phyloP scores from a whole-genome alignment of 192 early-diverging fungal genomes.

The Piromyces sp. region DNA sequence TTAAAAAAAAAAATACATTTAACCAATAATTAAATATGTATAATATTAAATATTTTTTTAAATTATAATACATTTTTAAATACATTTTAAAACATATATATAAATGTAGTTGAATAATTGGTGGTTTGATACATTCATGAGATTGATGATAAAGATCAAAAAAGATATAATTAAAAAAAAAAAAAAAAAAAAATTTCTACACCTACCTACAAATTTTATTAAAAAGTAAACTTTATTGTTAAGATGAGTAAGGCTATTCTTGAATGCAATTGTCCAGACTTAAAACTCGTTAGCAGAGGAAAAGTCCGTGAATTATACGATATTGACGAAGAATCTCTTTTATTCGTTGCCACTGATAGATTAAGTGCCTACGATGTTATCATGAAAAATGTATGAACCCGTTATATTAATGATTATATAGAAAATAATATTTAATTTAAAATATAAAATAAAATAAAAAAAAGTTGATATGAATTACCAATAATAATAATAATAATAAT shows the following conservation, averaged over 20 bases:
- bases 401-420: too few species aligned
- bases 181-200: not conserved
- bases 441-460: not conserved
- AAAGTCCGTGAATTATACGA: slow-evolving; percentile 96
- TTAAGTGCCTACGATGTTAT: slow-evolving; percentile 97
- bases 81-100: too few species aligned
- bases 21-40: too few species aligned
- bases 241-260: slow-evolving; percentile 16
- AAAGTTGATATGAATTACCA: too few species aligned
- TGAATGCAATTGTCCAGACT: slow-evolving; percentile 68
- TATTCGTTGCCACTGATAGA: slow-evolving; percentile 96
- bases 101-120: too few species aligned
- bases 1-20: too few species aligned
- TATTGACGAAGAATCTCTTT: slow-evolving; percentile 62
- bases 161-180: too few species aligned
- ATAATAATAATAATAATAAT: too few species aligned
- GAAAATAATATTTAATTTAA: slow-evolving; percentile 5
- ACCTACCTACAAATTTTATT: not conserved
- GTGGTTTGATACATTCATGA: too few species aligned
- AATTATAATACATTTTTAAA: too few species aligned
- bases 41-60: too few species aligned
- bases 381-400: slow-evolving; percentile 95
- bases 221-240: not conserved
- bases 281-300: slow-evolving; percentile 82
- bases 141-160: too few species aligned